Evolutionary conservation across 2,329 filamentous ascomycete species (phyloP), one percentile per base, ranked within the genome.

Genomic region (Penicillium sp.): DNA sequence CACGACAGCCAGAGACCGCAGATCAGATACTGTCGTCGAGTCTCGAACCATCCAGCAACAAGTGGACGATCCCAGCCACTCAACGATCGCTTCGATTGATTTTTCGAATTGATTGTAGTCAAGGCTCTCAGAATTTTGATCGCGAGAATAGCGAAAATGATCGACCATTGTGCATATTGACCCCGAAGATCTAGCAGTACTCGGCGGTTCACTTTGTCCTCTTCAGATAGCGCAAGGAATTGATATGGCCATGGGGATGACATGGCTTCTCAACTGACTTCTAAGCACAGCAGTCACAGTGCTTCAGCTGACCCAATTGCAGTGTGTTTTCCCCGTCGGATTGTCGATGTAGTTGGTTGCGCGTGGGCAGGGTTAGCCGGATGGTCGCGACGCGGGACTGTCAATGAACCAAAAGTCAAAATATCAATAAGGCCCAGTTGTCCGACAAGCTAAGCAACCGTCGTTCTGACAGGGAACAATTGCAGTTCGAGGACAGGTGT

Each of bases 151-250:
- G 80, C 70, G 4, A 79, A 58, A 8, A 85, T 55, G 5, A 80
- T 74, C 1, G 83, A 84, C 57, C 77, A 69, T 66, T 86, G 83
- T 14, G 83, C 84, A 36, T 82, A 70, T n/a, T 75, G 68, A 7
- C 81, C 83, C 49, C 84, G 82, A 47, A 72, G 71, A 62, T 85
- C 79, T n/a, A 87, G 77, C 22, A 81, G 66, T 22, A 77, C 71
- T 32, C 83, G 76, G 34, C 84, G 77, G 24, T 76, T 74, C 44
- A 79, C 71, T 51, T 79, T 77, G 59, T 85, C 79, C 24, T 77
- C 72, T 13, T 78, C 69, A 11, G 76, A 74, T 24, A 84, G 72
- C n/a, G 74, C 74, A 36, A 81, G 68, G 58, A 86, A 86, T 27
- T 78, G 78, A 66, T 83, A 86, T 14, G 71, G 71, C 68, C 78